Percentiles rank a stretch among this genome's conserved stretches.
These are phyloP conservation scores for Penicillium sclerotiorum DNA, from an alignment of 2,329 filamentous ascomycete genomes.

Conservation along the genomic window DNA sequence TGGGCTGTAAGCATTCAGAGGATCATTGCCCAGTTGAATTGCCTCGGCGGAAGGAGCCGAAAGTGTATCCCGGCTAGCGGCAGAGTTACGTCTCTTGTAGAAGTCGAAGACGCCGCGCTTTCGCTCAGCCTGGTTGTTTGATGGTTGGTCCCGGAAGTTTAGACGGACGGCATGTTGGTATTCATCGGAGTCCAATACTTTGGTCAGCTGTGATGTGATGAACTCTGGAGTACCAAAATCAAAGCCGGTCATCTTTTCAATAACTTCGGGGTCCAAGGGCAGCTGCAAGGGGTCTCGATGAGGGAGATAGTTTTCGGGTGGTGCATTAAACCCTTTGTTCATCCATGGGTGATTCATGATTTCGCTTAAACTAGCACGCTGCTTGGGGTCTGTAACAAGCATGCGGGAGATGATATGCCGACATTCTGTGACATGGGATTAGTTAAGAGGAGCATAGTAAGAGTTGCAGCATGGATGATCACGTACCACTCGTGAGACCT, in stretches of 20 bases:
- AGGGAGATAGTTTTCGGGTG: conserved; percentile 88
- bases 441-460: conserved; percentile 29
- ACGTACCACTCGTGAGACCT: conserved; percentile 84
- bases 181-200: conserved; percentile 88
- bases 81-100: conserved; percentile 89
- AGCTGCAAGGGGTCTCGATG: conserved; percentile 79
- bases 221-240: conserved; percentile 88
- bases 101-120: conserved; percentile 93
- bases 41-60: conserved; percentile 82
- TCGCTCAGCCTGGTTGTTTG: conserved; percentile 69
- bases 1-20: conserved; percentile 89
- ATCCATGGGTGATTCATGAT: conserved; percentile 97
- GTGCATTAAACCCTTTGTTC: conserved; percentile 81
- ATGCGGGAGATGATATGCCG: conserved; percentile 90
- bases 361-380: conserved; percentile 83
- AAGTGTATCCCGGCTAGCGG: conserved; percentile 81
- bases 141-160: conserved; percentile 66
- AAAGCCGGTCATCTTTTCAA: conserved; percentile 95
- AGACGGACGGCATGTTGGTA: conserved; percentile 83
- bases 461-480: conserved; percentile 2
- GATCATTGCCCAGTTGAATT: conserved; percentile 78
- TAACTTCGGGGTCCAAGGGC: conserved; percentile 78
- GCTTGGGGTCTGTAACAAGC: conserved; percentile 90
- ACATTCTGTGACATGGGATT: conserved; percentile 68
- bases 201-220: conserved; percentile 79